Base-by-base conservation (phyloP, 1,284 basidiomycete genomes). In the Irpex sp. region DNA sequence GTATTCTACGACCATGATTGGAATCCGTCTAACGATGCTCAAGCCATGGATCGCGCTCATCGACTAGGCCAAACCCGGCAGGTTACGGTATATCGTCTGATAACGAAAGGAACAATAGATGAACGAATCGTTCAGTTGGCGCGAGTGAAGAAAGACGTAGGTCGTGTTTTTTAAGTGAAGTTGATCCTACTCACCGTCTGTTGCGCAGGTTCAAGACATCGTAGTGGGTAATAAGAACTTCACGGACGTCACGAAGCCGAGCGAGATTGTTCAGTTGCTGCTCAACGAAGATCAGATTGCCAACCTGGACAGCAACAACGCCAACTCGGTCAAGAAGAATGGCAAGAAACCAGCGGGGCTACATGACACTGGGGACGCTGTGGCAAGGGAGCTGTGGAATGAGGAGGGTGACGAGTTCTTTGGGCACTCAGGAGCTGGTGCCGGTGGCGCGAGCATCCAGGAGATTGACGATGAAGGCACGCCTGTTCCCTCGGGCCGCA, bases 11-110 rank as follows among this genome's bases (percentile, higher is more conserved):
- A 99, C 75, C 96, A 97, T 73, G 97, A 99, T 73, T 99, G 97
- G 97, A 99, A 99, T 76, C 97, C 96, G 13, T 97, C 94, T 34
- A 99, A 99, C 74, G 97, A 99, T 75, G 94, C 96, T 49, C 97
- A 99, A 77, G 97, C 97, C 9, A 99, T 99, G 97, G 97, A 99
- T 74, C 93, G 97, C 71, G 97, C 97, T 17, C 97, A 99, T 80
- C 94, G 97, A 73, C 85, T 99, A 11, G 97, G 97, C 44, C 97
- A 99, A 79, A 99, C 96, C 9, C 93, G 96, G 66, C 97, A 99
- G 80, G 97, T 99, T 63, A 99, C 97, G 0, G 97, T 99, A 4
- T 99, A 99, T 77, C 91, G 97, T 48, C 82, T 99, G 61, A 97
- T 99, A 72, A 97, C 94, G 8, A 93, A 89, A 73, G 96, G 96